phyloP scores from a whole-genome alignment of 2,329 filamentous ascomycete genomes.

The Colletotrichum sp. region DNA sequence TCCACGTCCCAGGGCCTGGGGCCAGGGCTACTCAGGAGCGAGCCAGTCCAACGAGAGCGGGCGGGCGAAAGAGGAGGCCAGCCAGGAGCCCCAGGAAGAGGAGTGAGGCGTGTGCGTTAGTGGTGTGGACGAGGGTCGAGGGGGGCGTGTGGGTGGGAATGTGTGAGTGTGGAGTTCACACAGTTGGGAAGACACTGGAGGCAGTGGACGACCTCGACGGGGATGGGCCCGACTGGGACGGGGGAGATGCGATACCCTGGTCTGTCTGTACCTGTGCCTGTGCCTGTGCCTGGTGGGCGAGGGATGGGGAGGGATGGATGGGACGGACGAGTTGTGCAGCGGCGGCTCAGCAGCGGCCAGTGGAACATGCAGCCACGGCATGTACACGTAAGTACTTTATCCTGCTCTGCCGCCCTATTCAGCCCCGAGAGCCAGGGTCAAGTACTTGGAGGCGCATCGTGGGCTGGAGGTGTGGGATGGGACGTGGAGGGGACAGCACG shows the following conservation, averaged over 20 bases:
- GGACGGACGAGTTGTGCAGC: background rate
- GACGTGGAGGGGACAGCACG: background rate
- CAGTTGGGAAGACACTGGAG: background rate
- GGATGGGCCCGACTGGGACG: background rate
- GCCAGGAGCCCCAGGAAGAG: background rate
- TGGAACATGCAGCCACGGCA: background rate
- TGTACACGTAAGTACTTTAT: background rate
- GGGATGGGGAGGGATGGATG: background rate
- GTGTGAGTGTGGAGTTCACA: background rate
- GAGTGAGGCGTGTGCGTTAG: constrained; percentile 4
- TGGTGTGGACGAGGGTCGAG: background rate
- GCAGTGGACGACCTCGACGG: background rate
- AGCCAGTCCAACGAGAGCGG: background rate
- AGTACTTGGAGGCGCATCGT: background rate
- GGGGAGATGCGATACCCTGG: background rate
- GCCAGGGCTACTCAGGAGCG: background rate
- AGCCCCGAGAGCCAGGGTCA: background rate
- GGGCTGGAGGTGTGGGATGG: background rate
- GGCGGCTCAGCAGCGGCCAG: constrained; percentile 9
- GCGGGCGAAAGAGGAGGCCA: background rate
- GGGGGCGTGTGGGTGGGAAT: background rate
- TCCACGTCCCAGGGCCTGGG: background rate
- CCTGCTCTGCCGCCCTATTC: background rate
- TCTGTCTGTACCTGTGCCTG: background rate
- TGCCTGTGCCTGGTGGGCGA: background rate